Evolutionary conservation across 345 rosid genomes (phyloP), one percentile per base, ranked within the genome.

Genomic region (Tarenaya hassleriana): DNA sequence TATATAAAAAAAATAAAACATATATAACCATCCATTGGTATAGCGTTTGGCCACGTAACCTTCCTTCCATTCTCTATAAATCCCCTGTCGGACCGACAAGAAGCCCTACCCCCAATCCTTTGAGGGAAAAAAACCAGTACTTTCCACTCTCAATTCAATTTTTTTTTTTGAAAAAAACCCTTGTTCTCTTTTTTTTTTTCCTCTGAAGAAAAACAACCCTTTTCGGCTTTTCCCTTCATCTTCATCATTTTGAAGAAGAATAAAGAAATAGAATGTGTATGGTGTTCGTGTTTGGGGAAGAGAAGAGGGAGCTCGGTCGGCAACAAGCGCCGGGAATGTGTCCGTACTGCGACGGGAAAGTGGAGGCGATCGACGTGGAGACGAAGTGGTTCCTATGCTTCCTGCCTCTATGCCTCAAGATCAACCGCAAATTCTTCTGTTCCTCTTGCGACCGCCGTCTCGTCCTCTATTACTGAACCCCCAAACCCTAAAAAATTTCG

Each of bases 291-390:
- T 83, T 80, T 41, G 69, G 74, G 0, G 78, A 69, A 41, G 80
- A 81, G 37, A 83, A 78, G 61, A 71, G 58, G 31, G 97, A 85
- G 64, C 61, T 86, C 12, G 86, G 77, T 8, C 68, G 94, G 29
- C 94, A 78, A 43, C 63, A 73, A 37, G 97, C 97, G 15, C 77
- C 82, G 0, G 94, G 97, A 1, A 62, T 72, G 9, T 86, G 97
- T 61, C 91, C 97, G 0, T 73, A 77, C 71, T 90, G 97, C 40
- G 82, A 86, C 0, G 94, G 97, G 10, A 75, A 69, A 72, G 80
- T 90, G 27, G 64, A 74, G 58, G 86, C 91, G 58, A 53, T 78
- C 38, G 96, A 81, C 39, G 69, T 80, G 0, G 86, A 90, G 69
- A 82, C 70, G 5, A 80, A 74, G 34, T 73, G 88, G 91, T 73